Evolutionary conservation across 805 yeast species (phyloP).

Genomic region (Kazachstania martiniae): DNA sequence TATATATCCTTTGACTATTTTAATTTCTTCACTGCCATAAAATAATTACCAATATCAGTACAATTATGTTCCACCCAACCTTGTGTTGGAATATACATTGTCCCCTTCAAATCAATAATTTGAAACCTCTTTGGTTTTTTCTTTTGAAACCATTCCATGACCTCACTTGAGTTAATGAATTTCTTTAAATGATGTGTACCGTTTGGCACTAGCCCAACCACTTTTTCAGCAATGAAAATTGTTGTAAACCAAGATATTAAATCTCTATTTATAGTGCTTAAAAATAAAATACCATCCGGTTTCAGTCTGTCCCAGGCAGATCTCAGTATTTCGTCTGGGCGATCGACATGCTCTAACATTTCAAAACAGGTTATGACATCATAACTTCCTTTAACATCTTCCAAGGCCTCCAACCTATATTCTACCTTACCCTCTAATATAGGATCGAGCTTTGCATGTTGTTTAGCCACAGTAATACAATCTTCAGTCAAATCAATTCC

Average conservation of each 20-base stretch:
- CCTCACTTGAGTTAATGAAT: conserved; percentile 69
- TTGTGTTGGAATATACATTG: conserved; percentile 66
- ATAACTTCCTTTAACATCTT: conserved; percentile 40
- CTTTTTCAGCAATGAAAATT: conserved; percentile 76
- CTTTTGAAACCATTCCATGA: conserved; percentile 51
- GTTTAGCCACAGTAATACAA: conserved; percentile 67
- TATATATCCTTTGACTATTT: too few species aligned
- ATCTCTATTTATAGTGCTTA: conserved; percentile 90
- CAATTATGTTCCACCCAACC: conserved; percentile 73
- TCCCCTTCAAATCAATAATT: conserved; percentile 63
- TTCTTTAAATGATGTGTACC: conserved; percentile 88
- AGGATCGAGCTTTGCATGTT: conserved; percentile 63
- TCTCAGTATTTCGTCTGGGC: conserved; percentile 63
- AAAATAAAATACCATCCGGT: conserved; percentile 65
- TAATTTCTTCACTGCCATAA: conserved; percentile 67
- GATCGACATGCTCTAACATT: conserved; percentile 87
- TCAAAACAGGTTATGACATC: conserved; percentile 89
- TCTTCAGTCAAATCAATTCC: conserved; percentile 85
- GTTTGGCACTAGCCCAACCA: conserved; percentile 70
- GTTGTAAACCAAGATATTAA: conserved; percentile 84
- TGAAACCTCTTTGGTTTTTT: conserved; percentile 36
- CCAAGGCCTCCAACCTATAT: conserved; percentile 56
- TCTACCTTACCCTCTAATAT: conserved; percentile 39
- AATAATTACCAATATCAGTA: conserved; percentile 68
- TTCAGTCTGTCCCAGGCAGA: conserved; percentile 58